phyloP scores from a whole-genome alignment of 2,329 filamentous ascomycete genomes.

The Herpomyces periplanetae region DNA sequence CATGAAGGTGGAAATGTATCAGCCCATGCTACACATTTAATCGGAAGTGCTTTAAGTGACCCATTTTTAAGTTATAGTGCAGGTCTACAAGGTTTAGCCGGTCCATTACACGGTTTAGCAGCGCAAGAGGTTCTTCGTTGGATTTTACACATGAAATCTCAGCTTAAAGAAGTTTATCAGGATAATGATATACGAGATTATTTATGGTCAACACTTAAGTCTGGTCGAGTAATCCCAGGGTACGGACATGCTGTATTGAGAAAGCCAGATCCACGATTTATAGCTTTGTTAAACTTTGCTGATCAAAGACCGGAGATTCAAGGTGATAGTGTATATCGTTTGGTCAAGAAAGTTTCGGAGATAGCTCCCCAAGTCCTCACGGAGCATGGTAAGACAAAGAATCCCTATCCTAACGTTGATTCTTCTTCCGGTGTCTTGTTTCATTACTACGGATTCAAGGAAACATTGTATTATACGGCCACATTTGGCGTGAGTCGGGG shows the following conservation, averaged over 20 bases:
- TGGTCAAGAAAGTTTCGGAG: slow-evolving; percentile 69
- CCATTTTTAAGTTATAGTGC: slow-evolving; percentile 87
- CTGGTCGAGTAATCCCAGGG: slow-evolving; percentile 64
- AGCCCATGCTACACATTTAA: slow-evolving; percentile 70
- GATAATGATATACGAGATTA: slow-evolving; percentile 54
- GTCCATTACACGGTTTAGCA: slow-evolving; percentile 66
- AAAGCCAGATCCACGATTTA: slow-evolving; percentile 83
- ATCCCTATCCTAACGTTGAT: slow-evolving; percentile 90
- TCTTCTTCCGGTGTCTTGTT: slow-evolving; percentile 72
- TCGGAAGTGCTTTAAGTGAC: slow-evolving; percentile 71
- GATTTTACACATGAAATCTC: slow-evolving; percentile 78
- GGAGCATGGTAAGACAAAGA: slow-evolving; percentile 90
- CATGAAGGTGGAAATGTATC: slow-evolving; percentile 96
- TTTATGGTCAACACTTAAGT: slow-evolving; percentile 70
- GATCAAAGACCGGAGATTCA: slow-evolving; percentile 47
- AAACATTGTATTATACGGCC: slow-evolving; percentile 68
- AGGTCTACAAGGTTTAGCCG: slow-evolving; percentile 69
- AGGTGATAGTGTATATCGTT: slow-evolving; percentile 53
- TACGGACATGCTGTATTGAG: slow-evolving; percentile 85
- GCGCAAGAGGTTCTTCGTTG: slow-evolving; percentile 89
- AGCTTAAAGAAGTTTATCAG: slow-evolving; percentile 34
- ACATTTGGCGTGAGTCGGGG: slow-evolving; percentile 27
- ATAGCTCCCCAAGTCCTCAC: slow-evolving; percentile 63
- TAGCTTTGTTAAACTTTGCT: slow-evolving; percentile 86
- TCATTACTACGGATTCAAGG: slow-evolving; percentile 88